Evolutionary conservation across 2,329 filamentous ascomycete species (phyloP), one percentile per base, ranked within the genome.

Genomic region (Colletotrichum sp.): DNA sequence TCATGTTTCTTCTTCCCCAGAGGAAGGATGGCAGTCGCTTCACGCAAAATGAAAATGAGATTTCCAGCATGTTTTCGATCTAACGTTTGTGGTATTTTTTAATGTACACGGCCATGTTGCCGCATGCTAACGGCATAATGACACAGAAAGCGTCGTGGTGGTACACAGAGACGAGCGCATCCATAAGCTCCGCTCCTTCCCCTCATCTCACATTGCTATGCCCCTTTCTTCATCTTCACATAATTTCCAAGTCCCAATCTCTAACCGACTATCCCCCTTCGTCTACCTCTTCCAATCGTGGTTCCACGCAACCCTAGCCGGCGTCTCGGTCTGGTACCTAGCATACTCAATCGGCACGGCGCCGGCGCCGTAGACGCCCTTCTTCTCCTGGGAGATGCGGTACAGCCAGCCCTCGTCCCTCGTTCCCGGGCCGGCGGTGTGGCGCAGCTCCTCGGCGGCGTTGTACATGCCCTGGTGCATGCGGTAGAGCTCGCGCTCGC

Each of bases 281-380:
- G 9, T 80, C 80, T 82, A 88, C 85, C 93, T 91, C 88, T 93
- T 98, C 97, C 97, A 99, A 15, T 88, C 93, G 86, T 98, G 93
- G 87, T 98, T 97, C 96, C 96, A 99, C n/a, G 95, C 92, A 79
- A 93, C 91, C 81, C 89, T 90, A 1, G 89, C 88, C 8, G 96
- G 96, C 66, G 91, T 95, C 82, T 98, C 96, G 36, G 94, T 96
- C 90, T 98, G 94, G 77, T 91, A 88, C 78, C 94, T 88, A 32
- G 94, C 94, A 88, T 98, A 98, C 89, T 99, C 97, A 81, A 98
- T 96, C 16, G 97, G 97, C 73, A 98, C 90, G 75, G 93, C 92
- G 67, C 93, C 89, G 65, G 89, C 88, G 48, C 90, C 88, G 87
- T 94, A 98, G 21, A 98, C 88, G 8, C 94, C 95, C 85, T 94